Conservation (phyloP, 2,329 filamentous ascomycete genomes). For the Raffaelea arxii region DNA sequence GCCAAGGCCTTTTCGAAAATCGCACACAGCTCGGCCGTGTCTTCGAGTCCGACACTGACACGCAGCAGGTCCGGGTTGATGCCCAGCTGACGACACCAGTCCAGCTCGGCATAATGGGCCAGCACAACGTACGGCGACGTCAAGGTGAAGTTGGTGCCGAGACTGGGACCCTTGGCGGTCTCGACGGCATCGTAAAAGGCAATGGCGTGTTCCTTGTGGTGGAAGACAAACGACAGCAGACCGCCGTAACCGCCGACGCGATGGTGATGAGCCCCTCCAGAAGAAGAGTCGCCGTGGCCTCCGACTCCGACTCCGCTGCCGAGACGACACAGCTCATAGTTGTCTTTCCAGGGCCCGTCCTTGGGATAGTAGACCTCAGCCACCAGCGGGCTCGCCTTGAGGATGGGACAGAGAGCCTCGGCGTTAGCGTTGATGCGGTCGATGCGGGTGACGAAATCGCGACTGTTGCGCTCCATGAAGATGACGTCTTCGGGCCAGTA, state of each 20-base stretch:
- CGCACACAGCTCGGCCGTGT: constrained; percentile 52
- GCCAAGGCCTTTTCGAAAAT: constrained; percentile 62
- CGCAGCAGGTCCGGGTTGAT: constrained; percentile 73
- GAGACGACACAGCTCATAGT: constrained; percentile 63
- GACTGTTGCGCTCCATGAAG: constrained; percentile 92
- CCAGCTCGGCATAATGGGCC: constrained; percentile 82
- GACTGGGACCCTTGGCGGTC: constrained; percentile 84
- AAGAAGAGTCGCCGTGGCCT: too few relatives aligned
- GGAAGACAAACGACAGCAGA: constrained; percentile 75
- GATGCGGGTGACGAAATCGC: constrained; percentile 78
- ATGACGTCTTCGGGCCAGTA: constrained; percentile 92
- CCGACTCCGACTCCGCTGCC: constrained; percentile 56
- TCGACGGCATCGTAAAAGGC: constrained; percentile 79
- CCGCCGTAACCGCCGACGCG: constrained; percentile 79
- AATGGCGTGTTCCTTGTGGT: constrained; percentile 58
- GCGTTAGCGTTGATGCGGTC: constrained; percentile 78
- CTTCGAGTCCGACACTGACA: constrained; percentile 84
- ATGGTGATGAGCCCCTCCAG: too few relatives aligned
- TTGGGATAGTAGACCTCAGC: constrained; percentile 84
- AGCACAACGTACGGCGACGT: constrained; percentile 84
- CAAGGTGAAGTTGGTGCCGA: constrained; percentile 95
- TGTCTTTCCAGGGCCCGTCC: constrained; percentile 35
- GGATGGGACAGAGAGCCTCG: constrained; percentile 67
- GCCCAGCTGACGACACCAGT: constrained; percentile 79
- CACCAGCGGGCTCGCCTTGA: constrained; percentile 52